Percentiles rank a stretch among this genome's conserved stretches.
Evolutionary conservation across 2,329 filamentous ascomycete genomes (phyloP).

Genomic region (Aspergillus tamarii): DNA sequence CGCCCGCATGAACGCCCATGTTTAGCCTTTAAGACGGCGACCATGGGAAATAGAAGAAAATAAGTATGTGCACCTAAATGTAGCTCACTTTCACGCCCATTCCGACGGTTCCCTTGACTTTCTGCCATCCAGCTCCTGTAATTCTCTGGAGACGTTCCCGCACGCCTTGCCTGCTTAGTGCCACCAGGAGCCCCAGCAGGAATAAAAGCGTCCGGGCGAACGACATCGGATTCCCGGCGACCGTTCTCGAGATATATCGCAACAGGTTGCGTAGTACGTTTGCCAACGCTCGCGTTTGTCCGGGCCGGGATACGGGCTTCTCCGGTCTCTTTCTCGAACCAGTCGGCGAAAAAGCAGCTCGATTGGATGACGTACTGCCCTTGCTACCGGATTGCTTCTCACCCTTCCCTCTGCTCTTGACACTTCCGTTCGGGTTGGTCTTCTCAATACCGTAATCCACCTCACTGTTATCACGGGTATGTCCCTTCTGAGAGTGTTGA

Average conservation of each 20-base stretch:
- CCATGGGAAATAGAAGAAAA: constrained; percentile 14
- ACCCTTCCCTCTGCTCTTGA: constrained; percentile 31
- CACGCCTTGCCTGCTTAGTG: constrained; percentile 74
- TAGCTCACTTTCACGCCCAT: constrained; percentile 99
- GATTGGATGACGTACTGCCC: constrained; percentile 29
- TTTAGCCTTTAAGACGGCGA: constrained; percentile 5
- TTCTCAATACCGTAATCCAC: constrained; percentile 71
- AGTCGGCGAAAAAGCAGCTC: constrained; percentile 37
- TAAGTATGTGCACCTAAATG: constrained; percentile 59
- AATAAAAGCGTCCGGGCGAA: constrained; percentile 72
- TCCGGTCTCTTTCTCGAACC: constrained; percentile 45
- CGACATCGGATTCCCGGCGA: constrained; percentile 59
- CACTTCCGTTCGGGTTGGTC: constrained; percentile 44
- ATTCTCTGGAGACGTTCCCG: constrained; percentile 73
- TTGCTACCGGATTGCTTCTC: constrained; percentile 32
- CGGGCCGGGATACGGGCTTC: constrained; percentile 34
- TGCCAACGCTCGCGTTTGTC: constrained; percentile 49
- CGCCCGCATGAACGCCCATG: not conserved
- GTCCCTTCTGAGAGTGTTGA: constrained; percentile 46
- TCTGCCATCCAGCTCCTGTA: constrained; percentile 73
- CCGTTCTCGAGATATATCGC: constrained; percentile 53
- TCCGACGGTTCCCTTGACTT: constrained; percentile 79
- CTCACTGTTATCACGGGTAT: constrained; percentile 64
- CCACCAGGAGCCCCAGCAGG: constrained; percentile 73
- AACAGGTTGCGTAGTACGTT: constrained; percentile 54